Evolutionary conservation across 495 filamentous ascomycete species (phyloP), one percentile per base, ranked within the genome.

Genomic region (Letharia columbiana): DNA sequence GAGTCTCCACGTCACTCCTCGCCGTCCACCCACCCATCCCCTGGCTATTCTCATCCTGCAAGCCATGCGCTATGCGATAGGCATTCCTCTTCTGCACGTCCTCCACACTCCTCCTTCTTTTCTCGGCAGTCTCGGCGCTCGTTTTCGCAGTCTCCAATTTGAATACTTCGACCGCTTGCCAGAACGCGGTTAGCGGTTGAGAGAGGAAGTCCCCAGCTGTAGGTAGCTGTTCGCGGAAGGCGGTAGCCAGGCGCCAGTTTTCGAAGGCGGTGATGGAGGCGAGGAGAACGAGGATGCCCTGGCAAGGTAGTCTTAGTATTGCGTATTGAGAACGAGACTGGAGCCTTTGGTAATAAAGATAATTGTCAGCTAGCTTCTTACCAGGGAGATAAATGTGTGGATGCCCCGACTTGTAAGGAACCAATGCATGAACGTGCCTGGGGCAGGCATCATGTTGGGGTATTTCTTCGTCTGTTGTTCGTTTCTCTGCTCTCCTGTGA

Each of bases 31-130:
- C 77, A 54, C 73, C 78, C 68, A 79, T 73, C 7, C 75, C 75
- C 67, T 83, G 77, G 54, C 31, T 42, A 2, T 59, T 65, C 50
- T 62, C 60, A 39, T 85, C 81, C 69, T 88, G 86, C 71, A 93
- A 39, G 12, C 91, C 91, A 82, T 96, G 91, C 62, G 89, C 91
- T 78, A 88, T 83, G 59, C 90, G 85, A 75, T 89, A 97, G 75
- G 87, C 82, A 54, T 78, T 78, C 67, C 92, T 80, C 84, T 95
- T 94, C 73, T 84, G 78, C 45, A 89, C 87, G 77, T 97, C 92
- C 49, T 94, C 89, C 65, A 88, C 76, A 42, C 84, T 82, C 66
- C 80, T 79, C 64, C 82, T 77, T 49, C 91, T 81, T 78, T 83
- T 83, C 75, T 90, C 89, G 35, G 81, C 79, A 45, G 86, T 86